Percentiles rank a stretch among this genome's conserved stretches.
Conservation (phyloP, 441 rosid genomes). For the Gossypium gossypioides region DNA sequence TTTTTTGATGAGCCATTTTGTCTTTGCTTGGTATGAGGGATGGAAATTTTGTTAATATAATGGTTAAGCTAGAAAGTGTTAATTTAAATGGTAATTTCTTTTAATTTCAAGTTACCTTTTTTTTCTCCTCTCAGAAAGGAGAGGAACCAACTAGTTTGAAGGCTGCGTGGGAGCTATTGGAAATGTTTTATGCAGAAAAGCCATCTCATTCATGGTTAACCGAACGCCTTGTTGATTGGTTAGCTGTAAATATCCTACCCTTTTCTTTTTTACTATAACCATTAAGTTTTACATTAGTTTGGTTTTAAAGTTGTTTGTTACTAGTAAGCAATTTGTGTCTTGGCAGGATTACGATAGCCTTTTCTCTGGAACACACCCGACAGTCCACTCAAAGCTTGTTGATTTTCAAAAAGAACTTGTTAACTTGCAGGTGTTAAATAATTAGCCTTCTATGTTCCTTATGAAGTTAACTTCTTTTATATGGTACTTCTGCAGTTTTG, state of each 20-base stretch:
- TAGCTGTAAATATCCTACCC: slow-evolving; percentile 56
- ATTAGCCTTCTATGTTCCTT: background rate
- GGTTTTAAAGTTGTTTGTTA: slow-evolving; percentile 9
- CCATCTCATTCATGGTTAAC: slow-evolving; percentile 70
- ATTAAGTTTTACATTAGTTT: background rate
- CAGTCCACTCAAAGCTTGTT: slow-evolving; percentile 62
- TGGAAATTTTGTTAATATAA: background rate
- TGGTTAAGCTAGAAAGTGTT: background rate
- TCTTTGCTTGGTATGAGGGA: background rate
- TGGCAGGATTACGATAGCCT: slow-evolving; percentile 77
- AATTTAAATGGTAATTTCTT: background rate
- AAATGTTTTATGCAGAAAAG: slow-evolving; percentile 70
- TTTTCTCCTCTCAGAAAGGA: slow-evolving; percentile 25
- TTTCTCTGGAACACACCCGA: slow-evolving; percentile 44
- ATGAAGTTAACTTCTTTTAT: background rate
- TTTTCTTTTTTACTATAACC: slow-evolving; percentile 5
- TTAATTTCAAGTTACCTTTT: background rate
- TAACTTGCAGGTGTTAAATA: slow-evolving; percentile 51
- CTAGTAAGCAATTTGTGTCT: background rate
- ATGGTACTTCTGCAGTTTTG: background rate
- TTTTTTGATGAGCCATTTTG: background rate
- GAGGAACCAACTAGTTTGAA: slow-evolving; percentile 56
- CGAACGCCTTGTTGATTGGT: slow-evolving; percentile 79
- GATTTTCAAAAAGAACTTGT: slow-evolving; percentile 65
- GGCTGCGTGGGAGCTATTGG: slow-evolving; percentile 97